Evolutionary conservation across 495 filamentous ascomycete genomes (phyloP), one percentile per base, ranked within the genome.

Genomic region (Bacidia rubella): DNA sequence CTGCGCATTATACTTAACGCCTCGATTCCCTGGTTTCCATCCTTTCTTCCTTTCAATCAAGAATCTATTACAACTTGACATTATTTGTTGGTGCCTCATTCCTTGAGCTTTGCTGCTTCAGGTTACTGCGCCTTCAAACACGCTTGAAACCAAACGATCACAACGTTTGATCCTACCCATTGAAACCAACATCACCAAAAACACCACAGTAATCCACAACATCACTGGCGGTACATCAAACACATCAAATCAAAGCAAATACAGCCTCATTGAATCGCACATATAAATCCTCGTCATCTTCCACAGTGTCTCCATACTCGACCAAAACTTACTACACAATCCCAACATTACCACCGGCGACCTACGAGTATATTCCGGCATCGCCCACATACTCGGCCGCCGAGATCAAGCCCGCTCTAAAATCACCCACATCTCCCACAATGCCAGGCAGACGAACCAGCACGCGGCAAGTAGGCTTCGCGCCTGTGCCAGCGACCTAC

Each of bases 381-480:
- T 49, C 26, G 17, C 15, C 41, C 41, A 44, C 7, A 20, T 22
- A 20, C 29, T 43, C 23, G 15, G 24, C 24, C 24, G 3, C 47
- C 17, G 19, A 38, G 22, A 26, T 20, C 51, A 12, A 42, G 15
- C 29, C 29, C 15, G 29, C 25, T 29, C 35, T 27, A 20, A 17
- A 25, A 9, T 24, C 27, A 21, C 29, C 53, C 22, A 46, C 11
- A 9, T 44, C 41, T 22, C 41, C 41, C 38, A 51, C 54, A 29
- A 59, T 59, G 53, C 45, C 41, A 29, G 49, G 19, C 45, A 35
- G 40, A 39, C 55, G 24, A 25, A 26, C 17, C 51, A 41, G 24
- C 23, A 2, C 54, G 46, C 54, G 60, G 25, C 55, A 54, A 44
- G 60, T 60, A 1, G 50, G 23, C 41, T 62, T 62, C 47, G 60